Percentiles rank a stretch among this genome's conserved stretches.
These are phyloP conservation scores for Cenchrus fungigraminus DNA, from an alignment of 176 grass and related monocot genomes.

Conservation along the genomic window DNA sequence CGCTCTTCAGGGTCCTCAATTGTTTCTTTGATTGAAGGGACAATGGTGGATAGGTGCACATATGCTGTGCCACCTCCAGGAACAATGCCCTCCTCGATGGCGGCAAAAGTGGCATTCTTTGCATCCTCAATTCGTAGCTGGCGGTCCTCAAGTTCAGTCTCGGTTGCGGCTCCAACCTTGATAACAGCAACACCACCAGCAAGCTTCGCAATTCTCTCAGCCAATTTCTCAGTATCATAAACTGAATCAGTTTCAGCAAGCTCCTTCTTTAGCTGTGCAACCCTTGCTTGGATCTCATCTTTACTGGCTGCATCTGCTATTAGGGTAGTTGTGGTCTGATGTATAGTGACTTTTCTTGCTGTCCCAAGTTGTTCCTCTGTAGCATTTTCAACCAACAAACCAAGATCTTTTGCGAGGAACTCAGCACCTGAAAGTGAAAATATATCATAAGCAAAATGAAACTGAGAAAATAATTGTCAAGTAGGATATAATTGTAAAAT, in stretches of 20 bases:
- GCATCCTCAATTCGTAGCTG: constrained; percentile 66
- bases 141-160: constrained; percentile 68
- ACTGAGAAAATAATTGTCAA: not conserved
- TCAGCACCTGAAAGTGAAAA: constrained; percentile 51
- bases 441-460: not conserved
- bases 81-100: constrained; percentile 73
- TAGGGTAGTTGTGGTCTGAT: constrained; percentile 60
- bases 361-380: constrained; percentile 62
- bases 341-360: constrained; percentile 60
- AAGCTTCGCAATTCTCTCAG: constrained; percentile 65
- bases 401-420: constrained; percentile 60
- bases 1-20: constrained; percentile 63
- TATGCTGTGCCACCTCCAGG: constrained; percentile 61
- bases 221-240: constrained; percentile 61
- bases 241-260: constrained; percentile 56
- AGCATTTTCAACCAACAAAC: constrained; percentile 61
- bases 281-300: constrained; percentile 67
- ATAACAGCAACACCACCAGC: constrained; percentile 74
- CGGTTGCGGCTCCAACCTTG: constrained; percentile 70
- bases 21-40: constrained; percentile 52
- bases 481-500: not conserved
- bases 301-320: constrained; percentile 66
- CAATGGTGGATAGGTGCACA: constrained; percentile 58
- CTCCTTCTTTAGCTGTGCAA: constrained; percentile 69
- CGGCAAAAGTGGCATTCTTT: constrained; percentile 60